Conservation (phyloP, 441 rosid species). For the Mallotus japonicus region DNA sequence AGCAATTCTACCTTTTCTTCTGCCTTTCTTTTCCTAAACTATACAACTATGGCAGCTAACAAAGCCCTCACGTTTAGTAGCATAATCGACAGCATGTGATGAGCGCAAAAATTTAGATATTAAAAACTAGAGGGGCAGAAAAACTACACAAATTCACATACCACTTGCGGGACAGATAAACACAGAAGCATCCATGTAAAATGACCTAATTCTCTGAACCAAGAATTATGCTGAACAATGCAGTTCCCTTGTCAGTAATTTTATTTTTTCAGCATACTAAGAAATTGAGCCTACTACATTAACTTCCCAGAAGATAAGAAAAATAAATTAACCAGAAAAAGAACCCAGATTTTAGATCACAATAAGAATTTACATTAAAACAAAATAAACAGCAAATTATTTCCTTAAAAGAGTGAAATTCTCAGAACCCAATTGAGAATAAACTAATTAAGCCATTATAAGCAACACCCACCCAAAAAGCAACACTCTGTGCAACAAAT, state of each 20-base stretch:
- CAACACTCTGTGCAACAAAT: conserved; percentile 5
- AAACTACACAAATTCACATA: not conserved
- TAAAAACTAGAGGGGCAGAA: not conserved
- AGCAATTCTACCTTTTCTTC: not conserved
- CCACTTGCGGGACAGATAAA: not conserved
- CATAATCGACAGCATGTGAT: not conserved
- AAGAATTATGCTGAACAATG: not conserved
- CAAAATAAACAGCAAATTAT: not conserved
- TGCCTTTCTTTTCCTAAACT: not conserved
- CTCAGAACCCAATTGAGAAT: conserved; percentile 8
- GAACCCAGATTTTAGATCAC: conserved; percentile 6
- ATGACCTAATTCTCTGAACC: not conserved
- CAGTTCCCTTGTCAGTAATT: not conserved
- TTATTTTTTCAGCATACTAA: not conserved
- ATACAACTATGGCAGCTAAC: not conserved
- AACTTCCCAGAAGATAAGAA: not conserved
- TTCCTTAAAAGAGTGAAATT: not conserved
- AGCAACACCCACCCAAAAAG: conserved; percentile 8
- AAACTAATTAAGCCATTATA: conserved; percentile 21
- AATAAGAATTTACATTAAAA: conserved; percentile 3
- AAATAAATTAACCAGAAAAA: not conserved
- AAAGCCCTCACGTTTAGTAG: not conserved
- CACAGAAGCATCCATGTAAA: not conserved
- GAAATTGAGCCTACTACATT: not conserved
- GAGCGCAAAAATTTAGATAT: not conserved